Base-by-base conservation (phyloP, 371 early-diverging fungal species). In the Mortierella sp. region DNA sequence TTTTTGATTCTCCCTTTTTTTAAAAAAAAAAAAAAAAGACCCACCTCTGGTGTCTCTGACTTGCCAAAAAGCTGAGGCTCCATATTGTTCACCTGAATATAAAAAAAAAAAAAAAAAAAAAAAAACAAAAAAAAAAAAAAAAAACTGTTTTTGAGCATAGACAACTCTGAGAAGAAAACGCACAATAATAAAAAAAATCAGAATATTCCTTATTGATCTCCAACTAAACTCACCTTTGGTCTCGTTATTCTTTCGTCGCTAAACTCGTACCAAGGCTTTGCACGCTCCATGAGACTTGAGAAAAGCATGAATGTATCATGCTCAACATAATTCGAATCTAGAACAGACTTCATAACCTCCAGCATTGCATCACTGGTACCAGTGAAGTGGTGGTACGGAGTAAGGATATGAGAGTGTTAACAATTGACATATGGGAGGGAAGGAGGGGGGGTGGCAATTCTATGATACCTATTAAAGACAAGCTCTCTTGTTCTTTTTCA, bases 281-380 rank as follows among this genome's bases (percentile, higher is more conserved):
- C 94, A 21, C 85, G 73, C 37, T 83, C 81, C 98, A 97, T 97
- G n/a, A 97, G 68, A 26, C 87, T 86, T 6, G 88, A 89, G 73
- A 97, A 97, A 37, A 98, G 67, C 5, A 89, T 84, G 72, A 89
- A 94, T 4, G 95, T 85, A 66, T 98, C 97, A 80, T 96, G 96
- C 70, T 96, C 97, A 12, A 96, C 82, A 70, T 82, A 95, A 5
- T 81, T 69, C 14, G 85, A 51, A 55, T 90, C 88, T 72, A 92
- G 67, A 1, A 85, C 73, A 25, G 68, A 71, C 53, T 70, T 71
- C 59, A 86, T 81, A 1, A 75, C 62, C 25, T 83, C 64, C 45
- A 60, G 19, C 1, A 58, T 50, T 12, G 72, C 57, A 61, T 84
- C 80, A n/a, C 72, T 68, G 64, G 11, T 47, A 2, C 37, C 37